Conservation (phyloP, 2,329 filamentous ascomycete species). For the Teratosphaeria nubilosa region DNA sequence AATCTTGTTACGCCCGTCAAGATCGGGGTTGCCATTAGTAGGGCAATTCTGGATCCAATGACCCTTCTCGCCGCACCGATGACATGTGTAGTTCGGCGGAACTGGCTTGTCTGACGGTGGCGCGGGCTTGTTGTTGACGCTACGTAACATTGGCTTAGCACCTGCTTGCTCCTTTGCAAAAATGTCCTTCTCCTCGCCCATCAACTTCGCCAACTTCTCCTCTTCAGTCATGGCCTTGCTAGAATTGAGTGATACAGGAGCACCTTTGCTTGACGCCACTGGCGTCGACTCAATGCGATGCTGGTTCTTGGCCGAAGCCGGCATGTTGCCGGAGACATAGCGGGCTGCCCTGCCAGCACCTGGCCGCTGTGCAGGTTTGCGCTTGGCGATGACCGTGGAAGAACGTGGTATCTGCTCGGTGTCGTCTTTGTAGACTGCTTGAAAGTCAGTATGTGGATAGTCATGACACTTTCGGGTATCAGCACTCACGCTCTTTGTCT, state of each 20-base stretch:
- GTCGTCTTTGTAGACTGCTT: conserved; percentile 86
- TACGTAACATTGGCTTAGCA: conserved; percentile 44
- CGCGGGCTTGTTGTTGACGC: conserved; percentile 47
- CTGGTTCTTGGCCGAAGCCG: conserved; percentile 72
- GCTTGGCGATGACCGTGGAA: conserved; percentile 81
- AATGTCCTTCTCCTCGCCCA: conserved; percentile 78
- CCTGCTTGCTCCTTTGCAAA: conserved; percentile 92
- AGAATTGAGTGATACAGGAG: conserved; percentile 31
- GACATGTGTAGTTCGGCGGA: conserved; percentile 89
- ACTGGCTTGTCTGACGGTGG: conserved; percentile 88
- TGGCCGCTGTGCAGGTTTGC: conserved; percentile 71
- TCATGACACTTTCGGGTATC: neutral
- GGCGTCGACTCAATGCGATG: conserved; percentile 53
- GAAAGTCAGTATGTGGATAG: conserved; percentile 11
- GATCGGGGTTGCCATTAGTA: conserved; percentile 96
- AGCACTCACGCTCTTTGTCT: conserved; percentile 41
- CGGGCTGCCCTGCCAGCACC: conserved; percentile 85
- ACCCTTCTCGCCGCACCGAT: conserved; percentile 88
- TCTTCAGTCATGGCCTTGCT: conserved; percentile 81
- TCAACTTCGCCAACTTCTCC: conserved; percentile 86
- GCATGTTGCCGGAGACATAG: conserved; percentile 95
- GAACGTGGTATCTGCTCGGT: conserved; percentile 94
- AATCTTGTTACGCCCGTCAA: conserved; percentile 83
- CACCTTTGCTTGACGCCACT: conserved; percentile 46
- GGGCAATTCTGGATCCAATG: conserved; percentile 98